Conservation (phyloP, 768 basidiomycete genomes). For the Rhodosporidiobolus sp. region DNA sequence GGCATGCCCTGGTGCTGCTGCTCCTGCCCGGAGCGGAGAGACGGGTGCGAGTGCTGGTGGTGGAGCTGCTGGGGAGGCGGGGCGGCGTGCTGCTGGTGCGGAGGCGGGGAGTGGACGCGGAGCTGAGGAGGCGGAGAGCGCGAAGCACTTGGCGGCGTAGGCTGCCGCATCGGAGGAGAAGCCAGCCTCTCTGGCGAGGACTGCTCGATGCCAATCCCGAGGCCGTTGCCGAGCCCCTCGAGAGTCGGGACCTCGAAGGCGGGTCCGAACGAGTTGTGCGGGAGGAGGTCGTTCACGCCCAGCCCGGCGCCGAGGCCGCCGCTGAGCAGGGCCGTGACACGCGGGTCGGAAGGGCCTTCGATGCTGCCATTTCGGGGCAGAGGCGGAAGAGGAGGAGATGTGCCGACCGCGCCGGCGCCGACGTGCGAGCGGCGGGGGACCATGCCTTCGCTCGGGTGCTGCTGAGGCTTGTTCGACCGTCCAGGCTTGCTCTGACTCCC, state of each 20-base stretch:
- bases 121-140: neutral
- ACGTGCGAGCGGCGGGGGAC: conserved; percentile 17
- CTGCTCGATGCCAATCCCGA: conserved; percentile 16
- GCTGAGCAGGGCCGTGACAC: neutral
- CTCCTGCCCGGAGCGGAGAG: too few species aligned
- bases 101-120: neutral
- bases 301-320: neutral
- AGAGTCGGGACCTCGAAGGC: neutral
- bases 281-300: neutral
- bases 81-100: neutral
- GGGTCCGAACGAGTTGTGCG: neutral
- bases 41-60: neutral
- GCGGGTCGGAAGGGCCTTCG: neutral
- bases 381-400: conserved; percentile 22
- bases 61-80: neutral
- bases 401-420: conserved; percentile 22
- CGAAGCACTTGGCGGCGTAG: too few species aligned
- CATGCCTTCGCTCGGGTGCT: neutral
- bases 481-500: neutral
- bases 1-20: neutral
- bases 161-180: neutral
- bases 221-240: neutral
- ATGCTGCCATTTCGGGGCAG: neutral
- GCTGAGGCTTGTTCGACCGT: conserved; percentile 17
- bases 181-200: neutral